phyloP scores from a whole-genome alignment of 2,329 filamentous ascomycete genomes.

The Epichloe brachyelytri region DNA sequence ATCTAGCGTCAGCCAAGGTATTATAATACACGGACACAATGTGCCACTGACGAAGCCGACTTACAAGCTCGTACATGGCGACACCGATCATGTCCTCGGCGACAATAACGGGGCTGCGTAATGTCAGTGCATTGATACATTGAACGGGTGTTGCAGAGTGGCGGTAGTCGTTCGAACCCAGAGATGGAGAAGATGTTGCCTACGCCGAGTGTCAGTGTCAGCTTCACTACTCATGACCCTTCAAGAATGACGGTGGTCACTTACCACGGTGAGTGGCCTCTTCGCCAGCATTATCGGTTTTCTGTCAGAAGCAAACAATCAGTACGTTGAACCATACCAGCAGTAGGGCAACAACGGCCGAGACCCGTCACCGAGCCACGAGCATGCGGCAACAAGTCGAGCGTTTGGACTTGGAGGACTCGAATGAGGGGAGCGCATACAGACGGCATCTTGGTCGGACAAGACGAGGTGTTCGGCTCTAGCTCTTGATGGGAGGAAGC shows the following conservation, averaged over 20 bases:
- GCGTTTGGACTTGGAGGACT: slow-evolving; percentile 1
- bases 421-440: slow-evolving; percentile 26
- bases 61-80: slow-evolving; percentile 97
- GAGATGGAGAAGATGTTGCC: slow-evolving; percentile 51
- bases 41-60: slow-evolving; percentile 15
- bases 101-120: slow-evolving; percentile 70
- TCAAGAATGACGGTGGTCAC: slow-evolving; percentile 8
- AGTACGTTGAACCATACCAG: slow-evolving; percentile 9
- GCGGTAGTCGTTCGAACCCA: slow-evolving; percentile 32
- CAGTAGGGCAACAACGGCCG: slow-evolving; percentile 8
- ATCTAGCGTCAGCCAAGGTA: neutral
- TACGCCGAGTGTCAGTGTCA: slow-evolving; percentile 19
- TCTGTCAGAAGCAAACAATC: slow-evolving; percentile 13
- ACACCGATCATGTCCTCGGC: slow-evolving; percentile 98
- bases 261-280: slow-evolving; percentile 28
- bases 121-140: slow-evolving; percentile 12
- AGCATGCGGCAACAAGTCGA: slow-evolving; percentile 3
- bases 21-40: neutral
- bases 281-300: slow-evolving; percentile 23
- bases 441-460: slow-evolving; percentile 39
- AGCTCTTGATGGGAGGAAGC: slow-evolving; percentile 14
- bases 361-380: slow-evolving; percentile 9
- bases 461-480: slow-evolving; percentile 14
- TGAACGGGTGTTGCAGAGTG: neutral
- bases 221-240: neutral